Evolutionary conservation across 1,284 basidiomycete species (phyloP), one percentile per base, ranked within the genome.

Genomic region (Boletus mariae): DNA sequence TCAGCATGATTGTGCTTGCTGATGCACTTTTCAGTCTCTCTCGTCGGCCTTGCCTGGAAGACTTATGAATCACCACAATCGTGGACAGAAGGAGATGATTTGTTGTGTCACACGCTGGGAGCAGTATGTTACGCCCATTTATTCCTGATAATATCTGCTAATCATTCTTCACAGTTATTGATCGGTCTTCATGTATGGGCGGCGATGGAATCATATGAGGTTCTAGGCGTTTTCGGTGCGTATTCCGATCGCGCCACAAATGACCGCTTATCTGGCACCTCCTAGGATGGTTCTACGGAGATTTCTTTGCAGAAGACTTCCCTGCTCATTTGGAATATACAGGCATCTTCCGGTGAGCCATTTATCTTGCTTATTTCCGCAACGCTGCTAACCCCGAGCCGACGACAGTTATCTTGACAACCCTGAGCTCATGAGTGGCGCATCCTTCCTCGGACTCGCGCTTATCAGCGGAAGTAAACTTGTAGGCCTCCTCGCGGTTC

Each of bases 281-380:
- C 20, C 9, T 50, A 92, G 90, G 94, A 17, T 98, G 94, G 94
- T 94, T 96, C 73, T 98, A 95, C 63, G 93, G 93, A 23, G 96
- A 99, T 72, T 99, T 99, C 73, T 99, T 98, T 79, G 88, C 98
- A 68, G 86, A 93, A 61, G 91, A 94, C 61, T 96, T 93, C 69
- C 94, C 96, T 2, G 76, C 90, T 1, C 85, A 93, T 59, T 77
- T 98, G 8, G 92, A 95, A 57, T 98, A 98, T 70, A 96, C 93
- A 47, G 96, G 96, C 31, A 98, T 99, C 63, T 98, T 95, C 73
- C 84, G 92, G 82, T 90, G 58, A 34, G 76, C 58, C 20, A 31
- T 40, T 37, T 53, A 44, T 20, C 23, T 9, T 7, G 13, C 47
- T 45, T 44, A 9, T 45, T 4, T 53, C 32, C 35, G 15, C n/a